Evolutionary conservation across 2,329 filamentous ascomycete species (phyloP).

Genomic region (Colletotrichum tropicicola): DNA sequence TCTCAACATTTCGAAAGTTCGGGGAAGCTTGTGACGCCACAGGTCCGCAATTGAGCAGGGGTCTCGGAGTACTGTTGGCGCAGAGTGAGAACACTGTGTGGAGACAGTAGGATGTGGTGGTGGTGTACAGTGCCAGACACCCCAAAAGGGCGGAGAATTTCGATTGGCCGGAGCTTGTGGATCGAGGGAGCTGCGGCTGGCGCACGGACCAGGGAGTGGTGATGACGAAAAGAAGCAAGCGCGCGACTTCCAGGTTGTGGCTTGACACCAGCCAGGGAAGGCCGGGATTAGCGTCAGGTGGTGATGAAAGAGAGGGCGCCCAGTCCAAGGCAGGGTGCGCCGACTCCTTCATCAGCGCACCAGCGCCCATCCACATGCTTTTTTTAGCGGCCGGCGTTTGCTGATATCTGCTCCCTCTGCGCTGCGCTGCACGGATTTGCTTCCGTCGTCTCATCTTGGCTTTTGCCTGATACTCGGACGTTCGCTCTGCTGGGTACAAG

Average conservation of each 20-base stretch:
- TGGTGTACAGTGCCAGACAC: neutral
- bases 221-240: constrained; percentile 25
- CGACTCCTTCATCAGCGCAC: neutral
- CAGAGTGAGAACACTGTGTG: neutral
- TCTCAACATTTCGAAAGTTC: constrained; percentile 31
- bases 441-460: constrained; percentile 28
- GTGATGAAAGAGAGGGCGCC: constrained; percentile 17
- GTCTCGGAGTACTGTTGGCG: neutral
- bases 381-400: neutral
- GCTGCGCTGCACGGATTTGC: constrained; percentile 11
- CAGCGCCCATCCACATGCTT: constrained; percentile 1
- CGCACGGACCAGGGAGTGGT: constrained; percentile 18
- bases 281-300: constrained; percentile 24
- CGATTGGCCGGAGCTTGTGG: constrained; percentile 21
- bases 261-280: constrained; percentile 21
- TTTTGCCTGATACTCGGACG: constrained; percentile 21
- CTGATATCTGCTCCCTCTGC: neutral
- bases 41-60: constrained; percentile 27
- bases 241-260: constrained; percentile 14
- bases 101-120: accelerated
- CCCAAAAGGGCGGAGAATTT: neutral
- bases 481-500: neutral
- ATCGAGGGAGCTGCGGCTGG: constrained; percentile 10
- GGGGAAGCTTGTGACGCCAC: constrained; percentile 30
- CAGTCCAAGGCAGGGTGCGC: neutral